Evolutionary conservation across 2,329 filamentous ascomycete genomes (phyloP).

Genomic region (Dothidotthia symphoricarpi): DNA sequence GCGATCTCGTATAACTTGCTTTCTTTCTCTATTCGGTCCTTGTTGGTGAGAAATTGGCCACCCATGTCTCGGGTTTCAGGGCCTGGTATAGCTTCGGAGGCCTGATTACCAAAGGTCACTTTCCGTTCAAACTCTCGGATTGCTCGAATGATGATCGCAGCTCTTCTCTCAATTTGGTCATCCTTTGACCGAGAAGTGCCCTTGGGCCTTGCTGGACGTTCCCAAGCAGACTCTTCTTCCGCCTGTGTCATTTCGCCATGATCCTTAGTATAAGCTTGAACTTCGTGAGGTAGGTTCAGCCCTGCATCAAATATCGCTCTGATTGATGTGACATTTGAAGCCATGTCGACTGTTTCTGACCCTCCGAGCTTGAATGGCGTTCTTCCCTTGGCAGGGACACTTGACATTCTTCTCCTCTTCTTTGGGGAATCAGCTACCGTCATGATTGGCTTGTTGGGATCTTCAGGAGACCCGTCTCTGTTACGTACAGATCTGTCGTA

Average conservation of each 20-base stretch:
- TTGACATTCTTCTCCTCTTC: constrained; percentile 35
- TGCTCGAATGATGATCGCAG: constrained; percentile 36
- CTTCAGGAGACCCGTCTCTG: constrained; percentile 22
- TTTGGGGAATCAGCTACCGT: constrained; percentile 32
- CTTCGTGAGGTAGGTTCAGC: constrained; percentile 1
- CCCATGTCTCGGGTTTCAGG: constrained; percentile 47
- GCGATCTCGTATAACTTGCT: constrained; percentile 61
- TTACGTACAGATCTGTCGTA: constrained; percentile 34
- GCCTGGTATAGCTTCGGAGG: constrained; percentile 44
- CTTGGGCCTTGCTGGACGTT: constrained; percentile 28
- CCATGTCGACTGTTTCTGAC: constrained; percentile 5
- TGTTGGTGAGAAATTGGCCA: constrained; percentile 49
- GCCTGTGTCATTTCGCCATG: constrained; percentile 28
- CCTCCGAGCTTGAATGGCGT: constrained; percentile 13
- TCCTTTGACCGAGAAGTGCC: constrained; percentile 2
- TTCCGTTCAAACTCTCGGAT: constrained; percentile 47
- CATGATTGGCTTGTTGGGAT: constrained; percentile 26
- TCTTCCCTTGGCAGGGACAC: constrained; percentile 16
- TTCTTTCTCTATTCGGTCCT: constrained; percentile 45
- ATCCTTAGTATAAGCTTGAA: constrained; percentile 18
- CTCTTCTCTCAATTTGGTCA: constrained; percentile 30
- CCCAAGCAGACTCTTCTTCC: constrained; percentile 40
- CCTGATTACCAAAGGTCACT: constrained; percentile 44
- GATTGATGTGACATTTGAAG: neutral
- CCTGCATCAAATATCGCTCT: constrained; percentile 7